Evolutionary conservation across 352 stramenopile species (phyloP).

Genomic region (Pythium apleroticum): DNA sequence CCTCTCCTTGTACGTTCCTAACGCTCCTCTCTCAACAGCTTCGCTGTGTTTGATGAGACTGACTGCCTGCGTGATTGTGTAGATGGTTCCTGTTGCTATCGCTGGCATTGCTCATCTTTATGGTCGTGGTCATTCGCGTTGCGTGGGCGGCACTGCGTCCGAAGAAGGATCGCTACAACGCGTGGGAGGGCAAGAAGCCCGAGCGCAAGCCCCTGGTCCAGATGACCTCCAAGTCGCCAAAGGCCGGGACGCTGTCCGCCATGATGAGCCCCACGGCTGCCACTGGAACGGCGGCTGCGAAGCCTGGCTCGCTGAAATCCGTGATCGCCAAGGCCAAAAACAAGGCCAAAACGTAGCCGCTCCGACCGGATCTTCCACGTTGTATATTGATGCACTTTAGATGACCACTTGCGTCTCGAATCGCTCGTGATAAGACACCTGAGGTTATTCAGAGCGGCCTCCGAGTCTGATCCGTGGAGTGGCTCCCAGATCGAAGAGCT

Average conservation of each 20-base stretch:
- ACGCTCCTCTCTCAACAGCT: neutral
- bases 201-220: slow-evolving; percentile 27
- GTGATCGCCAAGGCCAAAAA: neutral
- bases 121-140: slow-evolving; percentile 25
- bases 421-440: neutral
- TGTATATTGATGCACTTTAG: slow-evolving; percentile 3
- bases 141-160: slow-evolving; percentile 24
- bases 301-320: neutral
- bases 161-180: slow-evolving; percentile 21
- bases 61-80: neutral
- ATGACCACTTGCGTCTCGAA: neutral
- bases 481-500: neutral
- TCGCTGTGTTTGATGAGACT: neutral
- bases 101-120: slow-evolving; percentile 16
- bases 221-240: neutral
- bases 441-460: neutral
- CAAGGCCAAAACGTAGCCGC: slow-evolving; percentile 12
- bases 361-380: neutral
- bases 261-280: neutral
- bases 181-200: slow-evolving; percentile 17
- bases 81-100: slow-evolving; percentile 28
- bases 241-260: neutral
- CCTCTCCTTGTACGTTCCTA: slow-evolving; percentile 24
- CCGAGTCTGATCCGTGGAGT: neutral
- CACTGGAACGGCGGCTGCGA: neutral